Evolutionary conservation across 1,284 basidiomycete species (phyloP), one percentile per base, ranked within the genome.

Genomic region (Cryptococcus depauperatus): DNA sequence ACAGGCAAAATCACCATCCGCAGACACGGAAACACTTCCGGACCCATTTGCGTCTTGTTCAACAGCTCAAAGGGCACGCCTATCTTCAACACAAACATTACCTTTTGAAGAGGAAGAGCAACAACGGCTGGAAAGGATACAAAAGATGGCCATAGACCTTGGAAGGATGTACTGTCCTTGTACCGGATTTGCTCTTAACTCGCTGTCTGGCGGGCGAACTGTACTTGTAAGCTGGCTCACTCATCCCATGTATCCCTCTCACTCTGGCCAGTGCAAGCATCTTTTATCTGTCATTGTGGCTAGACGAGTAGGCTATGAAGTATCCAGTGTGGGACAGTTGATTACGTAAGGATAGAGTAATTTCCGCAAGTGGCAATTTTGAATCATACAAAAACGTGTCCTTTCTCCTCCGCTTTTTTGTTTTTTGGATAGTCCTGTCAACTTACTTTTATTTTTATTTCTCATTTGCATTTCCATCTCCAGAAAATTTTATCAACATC

Each of bases 251-350:
- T n/a, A n/a, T n/a, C n/a, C n/a, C n/a, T n/a, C n/a, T n/a, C n/a
- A n/a, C n/a, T n/a, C n/a, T n/a, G n/a, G n/a, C 5, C 50, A 69
- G 66, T 69, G 66, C 54, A 69, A 69, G 42, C 66, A 69, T 37
- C 47, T 67, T 7, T 50, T 69, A 11, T 63, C 64, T 0, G 57
- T 64, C 6, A 33, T 65, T 13, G 50, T 67, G 23, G 64, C 60
- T 5, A 43, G 56, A 45, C 52, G 56, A 18, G 51, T 57, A 28
- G 58, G 53, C 18, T 50, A 48, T 35, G 50, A 55, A 21, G 47
- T 65, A 7, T n/a, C 14, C 16, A 21, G 38, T n/a, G 23, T 19
- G 25, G 25, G n/a, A 25, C n/a, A n/a, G 22, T n/a, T 14, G 11
- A 9, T 33, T 33, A 22, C 18, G 35, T 37, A 37, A 37, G 19